A percentile compares a stretch with the other conserved stretches of the same genome.
Conservation (phyloP, 2,329 filamentous ascomycete species). For the Tolypocladium paradoxum region DNA sequence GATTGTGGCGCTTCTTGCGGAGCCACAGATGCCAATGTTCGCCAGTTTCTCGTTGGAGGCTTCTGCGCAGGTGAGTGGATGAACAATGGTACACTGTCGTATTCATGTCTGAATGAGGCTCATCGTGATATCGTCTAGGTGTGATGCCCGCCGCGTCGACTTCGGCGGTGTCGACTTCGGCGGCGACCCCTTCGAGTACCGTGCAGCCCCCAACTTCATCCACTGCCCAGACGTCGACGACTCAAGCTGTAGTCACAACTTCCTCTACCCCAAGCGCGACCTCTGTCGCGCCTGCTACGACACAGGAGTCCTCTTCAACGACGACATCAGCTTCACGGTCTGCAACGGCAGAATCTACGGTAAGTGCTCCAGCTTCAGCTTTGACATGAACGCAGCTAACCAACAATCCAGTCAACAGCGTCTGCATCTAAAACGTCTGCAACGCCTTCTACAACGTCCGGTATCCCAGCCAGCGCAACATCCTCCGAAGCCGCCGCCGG, state of each 20-base stretch:
- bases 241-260: not conserved
- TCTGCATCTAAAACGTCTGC: not conserved
- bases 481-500: conserved; percentile 1
- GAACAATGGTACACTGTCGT: not conserved
- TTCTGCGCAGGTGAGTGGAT: conserved; percentile 12
- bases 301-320: conserved; percentile 2
- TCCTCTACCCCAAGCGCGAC: not conserved
- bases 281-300: not conserved
- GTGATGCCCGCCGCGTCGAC: not conserved
- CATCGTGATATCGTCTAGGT: not conserved
- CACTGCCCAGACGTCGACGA: not conserved
- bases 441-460: conserved; percentile 1
- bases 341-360: not conserved
- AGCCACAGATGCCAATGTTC: conserved; percentile 17
- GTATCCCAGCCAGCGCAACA: conserved; percentile 4
- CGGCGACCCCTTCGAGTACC: not conserved
- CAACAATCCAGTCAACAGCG: not conserved
- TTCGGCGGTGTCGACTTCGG: not conserved
- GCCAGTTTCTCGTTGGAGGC: conserved; percentile 11
- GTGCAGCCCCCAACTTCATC: not conserved
- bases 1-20: conserved; percentile 23
- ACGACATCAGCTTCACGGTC: not conserved
- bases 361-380: not conserved
- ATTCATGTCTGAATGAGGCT: not conserved
- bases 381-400: not conserved